phyloP scores from a whole-genome alignment of 73 alveolate species.

The Breviolum minutum region DNA sequence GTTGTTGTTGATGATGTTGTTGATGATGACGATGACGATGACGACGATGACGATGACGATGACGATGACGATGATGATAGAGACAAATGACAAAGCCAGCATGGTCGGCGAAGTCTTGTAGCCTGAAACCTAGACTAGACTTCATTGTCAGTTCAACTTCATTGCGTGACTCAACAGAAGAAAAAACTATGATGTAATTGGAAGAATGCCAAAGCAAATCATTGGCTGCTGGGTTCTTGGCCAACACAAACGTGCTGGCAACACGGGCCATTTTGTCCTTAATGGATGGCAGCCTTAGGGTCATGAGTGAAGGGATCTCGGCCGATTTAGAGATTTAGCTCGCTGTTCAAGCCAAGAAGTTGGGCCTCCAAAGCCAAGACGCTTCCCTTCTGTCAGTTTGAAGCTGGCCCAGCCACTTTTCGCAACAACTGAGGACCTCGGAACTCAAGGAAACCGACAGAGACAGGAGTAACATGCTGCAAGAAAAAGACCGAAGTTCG shows the following conservation, averaged over 20 bases:
- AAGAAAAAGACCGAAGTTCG: no score
- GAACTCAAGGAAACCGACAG: neutral
- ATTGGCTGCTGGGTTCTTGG: neutral
- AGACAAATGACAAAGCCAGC: neutral
- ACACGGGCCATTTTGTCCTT: conserved; percentile 52
- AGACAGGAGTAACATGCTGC: neutral
- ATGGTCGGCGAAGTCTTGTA: no score
- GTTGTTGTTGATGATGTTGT: neutral
- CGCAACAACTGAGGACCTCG: conserved; percentile 69
- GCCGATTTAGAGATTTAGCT: neutral
- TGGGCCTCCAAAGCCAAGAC: neutral
- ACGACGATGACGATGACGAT: neutral
- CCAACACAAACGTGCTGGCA: neutral
- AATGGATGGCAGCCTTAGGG: conserved; percentile 75
- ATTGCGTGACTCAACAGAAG: neutral
- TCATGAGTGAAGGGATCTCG: neutral
- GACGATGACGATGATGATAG: neutral
- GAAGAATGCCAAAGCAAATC: neutral
- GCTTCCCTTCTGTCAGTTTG: conserved; percentile 60
- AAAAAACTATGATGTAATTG: neutral
- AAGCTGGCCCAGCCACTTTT: conserved; percentile 87
- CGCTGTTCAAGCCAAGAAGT: no score
- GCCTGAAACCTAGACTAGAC: no score
- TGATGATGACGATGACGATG: neutral
- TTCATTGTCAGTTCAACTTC: no score